These are phyloP conservation scores for Candida sojae DNA, from an alignment of 1,139 yeast genomes.

Conservation along the genomic window DNA sequence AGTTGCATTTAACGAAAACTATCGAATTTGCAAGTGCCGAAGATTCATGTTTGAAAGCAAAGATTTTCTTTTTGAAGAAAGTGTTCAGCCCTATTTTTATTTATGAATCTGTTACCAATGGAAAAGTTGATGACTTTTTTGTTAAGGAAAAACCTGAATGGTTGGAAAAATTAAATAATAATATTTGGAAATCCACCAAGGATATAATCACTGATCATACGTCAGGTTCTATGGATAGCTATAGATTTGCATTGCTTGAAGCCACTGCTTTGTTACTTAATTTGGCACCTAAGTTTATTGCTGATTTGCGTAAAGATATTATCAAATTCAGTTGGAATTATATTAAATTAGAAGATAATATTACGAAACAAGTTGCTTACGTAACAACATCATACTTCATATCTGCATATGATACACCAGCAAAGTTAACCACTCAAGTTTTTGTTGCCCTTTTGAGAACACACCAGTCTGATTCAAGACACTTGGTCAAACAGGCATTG, in stretches of 20 bases:
- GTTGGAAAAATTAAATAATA: constrained; percentile 61
- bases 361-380: constrained; percentile 91
- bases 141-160: constrained; percentile 48
- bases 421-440: constrained; percentile 86
- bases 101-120: constrained; percentile 57
- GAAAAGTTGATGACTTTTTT: constrained; percentile 53
- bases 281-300: constrained; percentile 61
- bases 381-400: constrained; percentile 87
- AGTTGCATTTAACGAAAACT: constrained; percentile 52
- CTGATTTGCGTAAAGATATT: constrained; percentile 77
- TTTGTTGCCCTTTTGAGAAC: constrained; percentile 87
- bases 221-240: constrained; percentile 73
- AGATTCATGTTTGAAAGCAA: constrained; percentile 49
- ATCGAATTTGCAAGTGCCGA: constrained; percentile 49
- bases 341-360: constrained; percentile 83
- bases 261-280: constrained; percentile 76
- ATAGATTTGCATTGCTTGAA: constrained; percentile 77
- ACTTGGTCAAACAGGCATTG: constrained; percentile 82
- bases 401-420: constrained; percentile 85
- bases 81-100: constrained; percentile 68
- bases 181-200: constrained; percentile 71
- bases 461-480: constrained; percentile 83
- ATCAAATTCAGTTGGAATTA: constrained; percentile 95
- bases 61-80: constrained; percentile 62
- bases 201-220: constrained; percentile 57